Evolutionary conservation across 2,329 filamentous ascomycete genomes (phyloP).

Genomic region (Phaeosphaeria sp.): DNA sequence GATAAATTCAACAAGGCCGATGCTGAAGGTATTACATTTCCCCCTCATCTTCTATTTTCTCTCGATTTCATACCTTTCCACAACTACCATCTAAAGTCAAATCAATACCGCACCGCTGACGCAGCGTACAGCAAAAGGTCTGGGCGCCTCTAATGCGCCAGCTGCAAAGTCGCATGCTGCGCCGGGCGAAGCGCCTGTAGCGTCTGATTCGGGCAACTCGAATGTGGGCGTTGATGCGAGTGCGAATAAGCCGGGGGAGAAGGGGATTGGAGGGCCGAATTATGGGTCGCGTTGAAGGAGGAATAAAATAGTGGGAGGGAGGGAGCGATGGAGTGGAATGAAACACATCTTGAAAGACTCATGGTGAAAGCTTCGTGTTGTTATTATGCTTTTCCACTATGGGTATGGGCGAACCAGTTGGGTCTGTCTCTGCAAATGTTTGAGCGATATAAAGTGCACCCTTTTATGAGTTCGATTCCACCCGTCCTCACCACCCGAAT

Average conservation of each 20-base stretch:
- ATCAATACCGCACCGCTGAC: too few species aligned
- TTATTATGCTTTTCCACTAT: too few species aligned
- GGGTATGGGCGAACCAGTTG: not conserved
- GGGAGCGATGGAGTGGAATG: too few species aligned
- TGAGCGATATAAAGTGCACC: too few species aligned
- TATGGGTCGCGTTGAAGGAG: slow-evolving; percentile 15
- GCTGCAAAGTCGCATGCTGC: slow-evolving; percentile 18
- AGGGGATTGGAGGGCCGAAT: slow-evolving; percentile 23
- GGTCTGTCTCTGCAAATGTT: too few species aligned
- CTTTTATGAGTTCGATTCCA: not conserved
- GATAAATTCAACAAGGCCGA: slow-evolving; percentile 25
- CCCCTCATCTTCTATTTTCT: not conserved
- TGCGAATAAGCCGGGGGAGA: slow-evolving; percentile 23
- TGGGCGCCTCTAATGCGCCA: slow-evolving; percentile 23
- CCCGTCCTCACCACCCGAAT: slow-evolving; percentile 3
- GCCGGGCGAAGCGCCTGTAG: slow-evolving; percentile 21
- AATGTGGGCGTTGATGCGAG: slow-evolving; percentile 23
- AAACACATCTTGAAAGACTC: too few species aligned
- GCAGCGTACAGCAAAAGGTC: slow-evolving; percentile 20
- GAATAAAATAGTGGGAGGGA: too few species aligned
- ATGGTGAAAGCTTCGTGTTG: too few species aligned
- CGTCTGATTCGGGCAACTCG: slow-evolving; percentile 22
- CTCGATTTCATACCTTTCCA: too few species aligned
- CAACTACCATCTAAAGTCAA: too few species aligned
- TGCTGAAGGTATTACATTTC: slow-evolving; percentile 18